Evolutionary conservation across 1,139 yeast species (phyloP), one percentile per base, ranked within the genome.

Genomic region (Torulaspora pretoriensis): DNA sequence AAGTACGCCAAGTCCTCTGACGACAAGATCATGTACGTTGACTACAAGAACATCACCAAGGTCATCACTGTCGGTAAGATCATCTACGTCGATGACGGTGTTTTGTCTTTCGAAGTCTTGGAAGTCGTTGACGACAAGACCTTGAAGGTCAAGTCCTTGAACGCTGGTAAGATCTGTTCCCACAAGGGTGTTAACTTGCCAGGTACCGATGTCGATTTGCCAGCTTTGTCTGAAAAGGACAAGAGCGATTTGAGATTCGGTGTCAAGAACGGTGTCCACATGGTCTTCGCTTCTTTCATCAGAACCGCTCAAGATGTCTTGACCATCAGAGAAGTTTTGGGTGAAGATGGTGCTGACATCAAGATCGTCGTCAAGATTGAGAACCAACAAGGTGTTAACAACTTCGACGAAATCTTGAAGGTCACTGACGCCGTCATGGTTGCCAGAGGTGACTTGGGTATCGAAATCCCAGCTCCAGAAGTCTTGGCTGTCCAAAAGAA

Each of bases 371-470:
- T 90, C 68, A 92, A 92, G 81, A 90, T 92, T 69, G 99, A 92
- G 78, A 90, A 89, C 78, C 97, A 90, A 76, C 99, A 92, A 75
- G 99, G 99, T 78, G 97, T 92, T 65, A 89, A 92, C 83, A 92
- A 92, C 82, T 92, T 92, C 69, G 98, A 92, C 71, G 97, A 88
- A 54, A 92, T 92, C 67, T 82, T 92, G 69, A 71, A 70, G 63
- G 95, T 83, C 71, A 92, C 98, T 53, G 98, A 94, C 69, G 99
- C 97, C 78, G 97, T 92, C 67, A 92, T 92, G 98, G 97, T 92
- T 68, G 99, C 99, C 64, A 83, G 99, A 75, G 99, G 98, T 78
- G 98, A 94, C 70, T 80, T 92, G 68, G 99, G 99, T 78, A 92
- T 92, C 67, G 99, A 92, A 78, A 92, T 92, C 65, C 98, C 98